These are phyloP conservation scores for Colletotrichum euphorbiae DNA, from an alignment of 2,329 filamentous ascomycete species.

Conservation along the genomic window DNA sequence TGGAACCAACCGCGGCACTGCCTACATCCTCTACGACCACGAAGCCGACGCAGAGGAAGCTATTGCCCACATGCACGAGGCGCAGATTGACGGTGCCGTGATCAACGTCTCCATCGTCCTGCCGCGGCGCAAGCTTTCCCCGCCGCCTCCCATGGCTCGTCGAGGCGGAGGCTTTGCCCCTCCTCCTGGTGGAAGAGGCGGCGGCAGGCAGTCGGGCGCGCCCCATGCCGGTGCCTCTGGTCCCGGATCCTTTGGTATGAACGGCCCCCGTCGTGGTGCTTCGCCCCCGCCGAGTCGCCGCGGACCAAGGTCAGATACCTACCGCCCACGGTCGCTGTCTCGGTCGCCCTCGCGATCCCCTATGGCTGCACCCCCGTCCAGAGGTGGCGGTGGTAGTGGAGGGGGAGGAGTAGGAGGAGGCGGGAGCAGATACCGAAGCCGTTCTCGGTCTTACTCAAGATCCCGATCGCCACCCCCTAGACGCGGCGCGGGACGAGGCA, in stretches of 20 bases:
- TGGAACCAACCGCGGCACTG: slow-evolving; percentile 90
- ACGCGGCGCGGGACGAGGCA: slow-evolving; percentile 47
- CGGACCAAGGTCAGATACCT: slow-evolving; percentile 65
- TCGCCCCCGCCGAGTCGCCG: slow-evolving; percentile 51
- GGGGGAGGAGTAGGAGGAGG: slow-evolving; percentile 47
- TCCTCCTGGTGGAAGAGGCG: slow-evolving; percentile 46
- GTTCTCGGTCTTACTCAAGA: slow-evolving; percentile 60
- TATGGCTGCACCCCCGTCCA: slow-evolving; percentile 47
- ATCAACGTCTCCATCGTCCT: slow-evolving; percentile 92
- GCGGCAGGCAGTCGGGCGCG: slow-evolving; percentile 40
- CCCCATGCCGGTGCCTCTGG: slow-evolving; percentile 49
- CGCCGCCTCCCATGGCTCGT: slow-evolving; percentile 78
- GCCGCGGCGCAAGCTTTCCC: slow-evolving; percentile 84
- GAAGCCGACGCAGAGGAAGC: slow-evolving; percentile 86
- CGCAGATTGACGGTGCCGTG: slow-evolving; percentile 85
- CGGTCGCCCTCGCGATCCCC: slow-evolving; percentile 58
- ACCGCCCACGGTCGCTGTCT: slow-evolving; percentile 70
- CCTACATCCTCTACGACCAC: slow-evolving; percentile 87
- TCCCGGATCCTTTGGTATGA: slow-evolving; percentile 49
- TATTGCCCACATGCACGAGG: slow-evolving; percentile 97
- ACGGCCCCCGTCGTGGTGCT: slow-evolving; percentile 53
- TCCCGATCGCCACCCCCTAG: slow-evolving; percentile 55
- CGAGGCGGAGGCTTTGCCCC: slow-evolving; percentile 69
- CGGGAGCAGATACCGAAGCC: slow-evolving; percentile 56
- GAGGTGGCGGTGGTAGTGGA: slow-evolving; percentile 46